Evolutionary conservation across 768 basidiomycete species (phyloP).

Genomic region (Albatrellus ellisii): DNA sequence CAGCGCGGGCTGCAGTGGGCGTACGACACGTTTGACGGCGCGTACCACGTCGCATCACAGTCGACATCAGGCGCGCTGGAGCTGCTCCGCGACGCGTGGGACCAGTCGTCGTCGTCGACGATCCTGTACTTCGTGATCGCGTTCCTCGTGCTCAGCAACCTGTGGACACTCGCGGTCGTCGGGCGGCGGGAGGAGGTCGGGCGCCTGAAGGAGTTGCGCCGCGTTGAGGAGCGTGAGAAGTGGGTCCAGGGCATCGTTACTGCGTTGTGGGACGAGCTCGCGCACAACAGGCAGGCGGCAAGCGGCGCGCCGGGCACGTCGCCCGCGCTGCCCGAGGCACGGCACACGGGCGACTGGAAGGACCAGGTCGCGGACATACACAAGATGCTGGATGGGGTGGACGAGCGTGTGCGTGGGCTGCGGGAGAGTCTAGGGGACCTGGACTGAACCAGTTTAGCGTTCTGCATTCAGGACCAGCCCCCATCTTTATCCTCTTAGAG

Average conservation of each 20-base stretch:
- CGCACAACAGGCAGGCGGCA: slow-evolving; percentile 22
- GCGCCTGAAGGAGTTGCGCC: slow-evolving; percentile 33
- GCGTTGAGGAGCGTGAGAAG: slow-evolving; percentile 55
- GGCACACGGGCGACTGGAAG: slow-evolving; percentile 12
- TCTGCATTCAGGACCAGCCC: too few relatives aligned
- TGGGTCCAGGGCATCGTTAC: slow-evolving; percentile 64
- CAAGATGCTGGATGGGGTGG: slow-evolving; percentile 7
- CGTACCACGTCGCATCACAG: slow-evolving; percentile 53
- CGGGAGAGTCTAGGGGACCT: slow-evolving; percentile 5
- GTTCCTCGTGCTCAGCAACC: slow-evolving; percentile 60
- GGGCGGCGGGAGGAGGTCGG: slow-evolving; percentile 34
- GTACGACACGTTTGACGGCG: slow-evolving; percentile 74
- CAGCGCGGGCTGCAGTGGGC: slow-evolving; percentile 77
- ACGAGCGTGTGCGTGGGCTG: slow-evolving; percentile 8
- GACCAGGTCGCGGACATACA: slow-evolving; percentile 6
- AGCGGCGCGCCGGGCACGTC: slow-evolving; percentile 7
- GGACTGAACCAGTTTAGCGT: too few relatives aligned
- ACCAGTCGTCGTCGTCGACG: slow-evolving; percentile 57
- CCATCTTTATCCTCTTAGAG: too few relatives aligned
- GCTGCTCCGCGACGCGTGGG: slow-evolving; percentile 70
- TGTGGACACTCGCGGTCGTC: slow-evolving; percentile 48
- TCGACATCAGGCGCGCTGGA: slow-evolving; percentile 64
- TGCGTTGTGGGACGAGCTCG: slow-evolving; percentile 61
- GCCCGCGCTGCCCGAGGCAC: slow-evolving; percentile 11
- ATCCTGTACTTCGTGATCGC: slow-evolving; percentile 66